A percentile compares a stretch with the other conserved stretches of the same genome.
These are phyloP conservation scores for Phytophthora tentaculata DNA, from an alignment of 352 stramenopile species.

Conservation along the genomic window DNA sequence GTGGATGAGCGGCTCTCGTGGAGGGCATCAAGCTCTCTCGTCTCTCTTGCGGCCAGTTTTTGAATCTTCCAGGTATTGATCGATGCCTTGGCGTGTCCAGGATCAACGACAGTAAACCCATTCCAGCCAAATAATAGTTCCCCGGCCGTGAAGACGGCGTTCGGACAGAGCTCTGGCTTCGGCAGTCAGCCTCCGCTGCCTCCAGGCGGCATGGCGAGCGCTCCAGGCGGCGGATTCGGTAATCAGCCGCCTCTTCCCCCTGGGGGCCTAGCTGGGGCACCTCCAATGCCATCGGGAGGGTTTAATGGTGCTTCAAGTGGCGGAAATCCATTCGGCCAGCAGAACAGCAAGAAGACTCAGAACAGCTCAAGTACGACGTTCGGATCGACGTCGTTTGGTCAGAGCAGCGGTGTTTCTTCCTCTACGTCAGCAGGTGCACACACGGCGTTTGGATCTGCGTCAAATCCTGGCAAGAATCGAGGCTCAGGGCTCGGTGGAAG, in stretches of 20 bases:
- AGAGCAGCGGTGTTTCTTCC: slow-evolving; percentile 10
- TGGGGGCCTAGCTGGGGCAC: slow-evolving; percentile 24
- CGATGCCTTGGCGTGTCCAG: slow-evolving; percentile 41
- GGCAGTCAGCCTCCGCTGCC: slow-evolving; percentile 32
- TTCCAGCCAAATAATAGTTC: slow-evolving; percentile 35
- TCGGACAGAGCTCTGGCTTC: slow-evolving; percentile 47
- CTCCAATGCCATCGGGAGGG: slow-evolving; percentile 11
- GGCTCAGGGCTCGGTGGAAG: slow-evolving; percentile 17
- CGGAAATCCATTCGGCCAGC: slow-evolving; percentile 37
- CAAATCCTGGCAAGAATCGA: slow-evolving; percentile 21
- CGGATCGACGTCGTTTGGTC: slow-evolving; percentile 23
- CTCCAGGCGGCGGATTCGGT: slow-evolving; percentile 21
- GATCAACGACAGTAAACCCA: slow-evolving; percentile 32
- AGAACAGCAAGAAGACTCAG: slow-evolving; percentile 14
- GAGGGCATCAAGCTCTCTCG: slow-evolving; percentile 4
- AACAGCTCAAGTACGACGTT: slow-evolving; percentile 23
- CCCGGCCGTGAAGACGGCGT: slow-evolving; percentile 29
- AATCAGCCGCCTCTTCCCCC: slow-evolving; percentile 30
- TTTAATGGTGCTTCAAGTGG: slow-evolving; percentile 18
- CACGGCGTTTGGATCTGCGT: slow-evolving; percentile 38
- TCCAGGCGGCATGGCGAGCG: slow-evolving; percentile 26
- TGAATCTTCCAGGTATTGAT: slow-evolving; percentile 44
- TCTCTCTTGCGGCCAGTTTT: slow-evolving; percentile 9
- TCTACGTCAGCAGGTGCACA: slow-evolving; percentile 11
- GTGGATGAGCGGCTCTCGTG: slow-evolving; percentile 8